These are phyloP conservation scores for Heliamphora exappendiculata DNA, from an alignment of 148 eudicot genomes.

Conservation along the genomic window DNA sequence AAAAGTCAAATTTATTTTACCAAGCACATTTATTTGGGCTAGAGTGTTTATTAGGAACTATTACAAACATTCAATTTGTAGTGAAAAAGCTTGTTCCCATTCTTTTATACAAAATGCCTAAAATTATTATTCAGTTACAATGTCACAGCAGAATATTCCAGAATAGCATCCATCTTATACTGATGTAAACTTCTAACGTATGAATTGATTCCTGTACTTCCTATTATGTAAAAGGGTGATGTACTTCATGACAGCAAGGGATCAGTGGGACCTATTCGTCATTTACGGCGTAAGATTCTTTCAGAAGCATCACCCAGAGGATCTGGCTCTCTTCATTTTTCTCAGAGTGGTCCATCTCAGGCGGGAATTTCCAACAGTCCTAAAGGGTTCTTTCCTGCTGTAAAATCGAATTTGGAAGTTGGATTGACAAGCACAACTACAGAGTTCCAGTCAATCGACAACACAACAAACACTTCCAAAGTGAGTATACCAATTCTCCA, in stretches of 20 bases:
- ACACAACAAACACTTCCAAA: slow-evolving; percentile 23
- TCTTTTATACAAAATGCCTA: not conserved
- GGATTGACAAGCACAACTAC: slow-evolving; percentile 27
- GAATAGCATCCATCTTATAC: not conserved
- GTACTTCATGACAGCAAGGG: slow-evolving; percentile 32
- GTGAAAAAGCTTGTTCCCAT: not conserved
- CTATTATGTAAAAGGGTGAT: slow-evolving; percentile 31
- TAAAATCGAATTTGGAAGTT: slow-evolving; percentile 32
- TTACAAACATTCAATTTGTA: no score
- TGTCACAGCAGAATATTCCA: not conserved
- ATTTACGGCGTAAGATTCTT: slow-evolving; percentile 39
- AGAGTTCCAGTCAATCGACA: slow-evolving; percentile 18
- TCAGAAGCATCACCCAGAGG: slow-evolving; percentile 48
- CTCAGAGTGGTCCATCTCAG: slow-evolving; percentile 27
- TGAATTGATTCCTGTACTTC: not conserved
- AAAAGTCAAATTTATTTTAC: no score
- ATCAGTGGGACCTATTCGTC: slow-evolving; percentile 78
- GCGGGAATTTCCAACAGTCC: slow-evolving; percentile 13
- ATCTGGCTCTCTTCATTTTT: slow-evolving; percentile 31
- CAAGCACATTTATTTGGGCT: no score
- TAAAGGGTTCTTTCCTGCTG: slow-evolving; percentile 24
- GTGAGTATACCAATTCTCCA: slow-evolving; percentile 24
- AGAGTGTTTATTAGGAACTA: no score
- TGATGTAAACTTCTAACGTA: not conserved
- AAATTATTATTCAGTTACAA: not conserved